phyloP scores from a whole-genome alignment of 1,284 basidiomycete species.

The Austroboletus niveus region DNA sequence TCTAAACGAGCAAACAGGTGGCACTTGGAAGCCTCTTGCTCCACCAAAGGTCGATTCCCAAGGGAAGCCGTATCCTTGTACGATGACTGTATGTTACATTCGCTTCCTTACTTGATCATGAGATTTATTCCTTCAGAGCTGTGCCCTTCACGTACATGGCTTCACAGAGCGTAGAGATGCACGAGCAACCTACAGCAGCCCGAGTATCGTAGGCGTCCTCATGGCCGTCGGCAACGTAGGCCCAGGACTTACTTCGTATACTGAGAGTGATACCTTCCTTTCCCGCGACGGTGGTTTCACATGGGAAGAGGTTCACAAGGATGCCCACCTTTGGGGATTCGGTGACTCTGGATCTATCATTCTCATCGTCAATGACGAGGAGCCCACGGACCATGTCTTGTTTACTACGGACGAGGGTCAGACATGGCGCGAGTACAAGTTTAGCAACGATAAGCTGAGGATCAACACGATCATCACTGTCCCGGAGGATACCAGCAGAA shows the following conservation, averaged over 20 bases:
- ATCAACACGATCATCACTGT: constrained; percentile 85
- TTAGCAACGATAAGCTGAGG: constrained; percentile 72
- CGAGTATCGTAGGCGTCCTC: constrained; percentile 88
- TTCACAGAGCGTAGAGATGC: constrained; percentile 93
- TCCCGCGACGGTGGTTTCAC: constrained; percentile 96
- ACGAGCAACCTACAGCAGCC: constrained; percentile 88
- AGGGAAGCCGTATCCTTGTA: constrained; percentile 75
- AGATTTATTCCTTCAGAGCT: constrained; percentile 50
- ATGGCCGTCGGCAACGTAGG: constrained; percentile 99
- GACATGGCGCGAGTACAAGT: constrained; percentile 86
- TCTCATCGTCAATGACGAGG: constrained; percentile 93
- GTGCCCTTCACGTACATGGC: constrained; percentile 89
- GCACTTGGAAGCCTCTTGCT: constrained; percentile 81
- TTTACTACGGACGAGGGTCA: constrained; percentile 89
- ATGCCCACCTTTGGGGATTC: constrained; percentile 97
- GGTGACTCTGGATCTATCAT: constrained; percentile 96
- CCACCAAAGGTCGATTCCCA: constrained; percentile 80
- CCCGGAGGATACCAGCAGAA: constrained; percentile 85
- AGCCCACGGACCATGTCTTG: constrained; percentile 84
- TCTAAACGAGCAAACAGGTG: constrained; percentile 45
- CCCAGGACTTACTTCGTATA: constrained; percentile 76
- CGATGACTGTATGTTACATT: constrained; percentile 49
- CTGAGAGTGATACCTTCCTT: constrained; percentile 92
- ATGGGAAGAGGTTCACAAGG: constrained; percentile 98
- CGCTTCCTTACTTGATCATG: neutral